Base-by-base conservation (phyloP, 805 yeast genomes). In the Scheffersomyces lignosus region DNA sequence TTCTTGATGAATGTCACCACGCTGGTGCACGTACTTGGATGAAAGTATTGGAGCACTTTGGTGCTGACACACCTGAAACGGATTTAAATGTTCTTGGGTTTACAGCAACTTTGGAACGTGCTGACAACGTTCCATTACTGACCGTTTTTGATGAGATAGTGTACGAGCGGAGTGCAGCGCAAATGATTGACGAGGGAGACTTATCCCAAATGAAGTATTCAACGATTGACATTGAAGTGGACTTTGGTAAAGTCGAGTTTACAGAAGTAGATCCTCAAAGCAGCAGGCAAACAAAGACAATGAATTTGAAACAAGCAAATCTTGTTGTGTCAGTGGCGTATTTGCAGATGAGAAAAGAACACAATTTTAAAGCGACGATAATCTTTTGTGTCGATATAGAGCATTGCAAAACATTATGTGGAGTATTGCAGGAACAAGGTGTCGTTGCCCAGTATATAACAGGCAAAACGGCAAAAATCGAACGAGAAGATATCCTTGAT, bases 1-100 rank as follows among this genome's bases (percentile, higher is more conserved):
- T 90, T 15, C 69, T 90, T 2, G 98, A 90, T 60, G 98, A 90
- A 56, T 95, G 96, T 27, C 98, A 90, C 54, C 97, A 90, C 58
- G 82, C 95, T 0, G 84, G 86, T 1, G 88, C 96, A 0, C 53
- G 58, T 12, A 71, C 89, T 1, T 91, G 90, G 65, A 30, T 61
- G 13, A 68, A 71, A 20, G 70, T 89, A 1, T 55, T 87, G 36
- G 56, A 66, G 3, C 70, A 86, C 50, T 87, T 90, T 49, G 65
- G 66, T 0, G 81, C 82, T 5, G 48, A 58, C 27, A 49, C 52
- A 1, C 46, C 62, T 0, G 55, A 64, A 0, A 64, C 78, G 38
- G 60, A 62, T 0, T 67, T 82, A 2, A 75, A 79, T 1, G 77
- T 87, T 0, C 66, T 87, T 12, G 97, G 98, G 2, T 87, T 91